Evolutionary conservation across 2,329 filamentous ascomycete species (phyloP).

Genomic region (Xylariaceae sp.): DNA sequence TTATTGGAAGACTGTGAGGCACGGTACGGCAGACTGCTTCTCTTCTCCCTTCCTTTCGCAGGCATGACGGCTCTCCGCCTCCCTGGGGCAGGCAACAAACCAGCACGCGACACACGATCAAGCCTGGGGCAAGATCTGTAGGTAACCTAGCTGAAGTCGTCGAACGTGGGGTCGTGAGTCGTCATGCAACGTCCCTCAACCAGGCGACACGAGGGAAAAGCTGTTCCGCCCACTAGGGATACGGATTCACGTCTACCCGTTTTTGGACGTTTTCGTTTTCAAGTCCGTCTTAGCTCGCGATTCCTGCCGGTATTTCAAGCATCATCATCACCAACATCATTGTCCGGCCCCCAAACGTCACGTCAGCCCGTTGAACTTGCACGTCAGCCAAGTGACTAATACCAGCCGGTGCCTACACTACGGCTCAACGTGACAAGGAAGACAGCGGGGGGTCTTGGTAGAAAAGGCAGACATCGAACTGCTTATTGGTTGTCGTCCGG

Average conservation of each 20-base stretch:
- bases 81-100: conserved; percentile 14
- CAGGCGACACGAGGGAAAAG: neutral
- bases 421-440: neutral
- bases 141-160: conserved; percentile 15
- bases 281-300: no score
- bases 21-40: neutral
- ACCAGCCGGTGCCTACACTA: neutral
- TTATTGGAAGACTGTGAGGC: neutral
- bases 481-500: neutral
- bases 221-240: neutral
- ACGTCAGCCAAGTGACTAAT: neutral
- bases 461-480: neutral
- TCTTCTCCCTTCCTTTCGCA: neutral
- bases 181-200: conserved; percentile 6
- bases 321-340: neutral
- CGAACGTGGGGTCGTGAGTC: conserved; percentile 17
- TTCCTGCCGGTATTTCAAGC: neutral
- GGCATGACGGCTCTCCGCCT: conserved; percentile 5
- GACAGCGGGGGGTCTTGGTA: neutral
- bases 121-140: neutral
- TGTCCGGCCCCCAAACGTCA: conserved; percentile 9
- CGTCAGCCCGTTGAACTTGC: conserved; percentile 10
- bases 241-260: neutral
- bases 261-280: no score
- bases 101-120: conserved; percentile 18